These are phyloP conservation scores for Murraya koenigii DNA, from an alignment of 345 rosid species.

Conservation along the genomic window DNA sequence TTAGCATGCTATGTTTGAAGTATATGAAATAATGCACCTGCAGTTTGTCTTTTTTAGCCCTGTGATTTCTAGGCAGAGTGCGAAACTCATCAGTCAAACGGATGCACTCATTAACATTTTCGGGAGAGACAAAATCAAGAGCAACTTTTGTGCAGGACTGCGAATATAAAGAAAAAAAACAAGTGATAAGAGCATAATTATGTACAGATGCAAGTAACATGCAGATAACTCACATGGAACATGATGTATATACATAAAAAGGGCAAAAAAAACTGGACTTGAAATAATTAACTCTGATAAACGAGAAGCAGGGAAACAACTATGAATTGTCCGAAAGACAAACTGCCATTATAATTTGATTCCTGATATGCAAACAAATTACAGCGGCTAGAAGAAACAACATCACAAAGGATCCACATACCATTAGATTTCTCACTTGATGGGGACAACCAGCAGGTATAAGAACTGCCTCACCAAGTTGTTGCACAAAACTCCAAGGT, in stretches of 20 bases:
- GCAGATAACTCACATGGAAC: background rate
- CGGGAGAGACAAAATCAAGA: conserved; percentile 38
- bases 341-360: background rate
- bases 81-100: conserved; percentile 33
- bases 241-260: too few species aligned
- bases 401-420: background rate
- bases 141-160: conserved; percentile 42
- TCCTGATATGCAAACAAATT: background rate
- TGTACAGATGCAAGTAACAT: background rate
- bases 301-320: background rate
- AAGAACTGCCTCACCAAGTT: conserved; percentile 58
- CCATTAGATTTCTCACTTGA: conserved; percentile 46
- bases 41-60: conserved; percentile 33
- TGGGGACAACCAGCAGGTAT: conserved; percentile 60
- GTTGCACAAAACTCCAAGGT: conserved; percentile 56
- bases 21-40: conserved; percentile 19
- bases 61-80: conserved; percentile 27
- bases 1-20: too few species aligned
- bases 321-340: background rate
- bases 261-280: too few species aligned
- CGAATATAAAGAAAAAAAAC: background rate
- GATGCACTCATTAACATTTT: conserved; percentile 31
- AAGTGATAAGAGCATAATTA: background rate
- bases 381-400: background rate
- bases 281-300: background rate